phyloP scores from a whole-genome alignment of 2,329 filamentous ascomycete genomes.

The Cadophora sp. region DNA sequence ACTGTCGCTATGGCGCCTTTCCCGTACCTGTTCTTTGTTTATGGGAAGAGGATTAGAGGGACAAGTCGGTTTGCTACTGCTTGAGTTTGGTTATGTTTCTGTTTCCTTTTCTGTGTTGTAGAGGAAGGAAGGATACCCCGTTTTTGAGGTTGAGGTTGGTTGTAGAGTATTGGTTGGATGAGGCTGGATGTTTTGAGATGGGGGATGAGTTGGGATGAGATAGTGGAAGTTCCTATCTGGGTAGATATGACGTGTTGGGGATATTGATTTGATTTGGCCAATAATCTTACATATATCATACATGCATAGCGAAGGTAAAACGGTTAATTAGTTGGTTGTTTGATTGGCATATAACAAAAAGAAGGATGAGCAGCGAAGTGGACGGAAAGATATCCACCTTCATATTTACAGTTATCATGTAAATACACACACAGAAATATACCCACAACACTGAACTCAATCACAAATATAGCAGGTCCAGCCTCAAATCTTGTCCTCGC shows the following conservation, averaged over 20 bases:
- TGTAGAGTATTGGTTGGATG: too few relatives aligned
- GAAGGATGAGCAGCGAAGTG: not conserved
- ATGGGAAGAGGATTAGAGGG: conserved; percentile 62
- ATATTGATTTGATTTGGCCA: conserved; percentile 4
- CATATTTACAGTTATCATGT: not conserved
- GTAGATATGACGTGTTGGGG: not conserved
- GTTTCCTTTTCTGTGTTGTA: not conserved
- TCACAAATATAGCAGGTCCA: not conserved
- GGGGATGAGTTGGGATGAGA: not conserved
- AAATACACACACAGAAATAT: not conserved
- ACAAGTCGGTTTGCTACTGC: conserved; percentile 59
- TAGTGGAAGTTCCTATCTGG: not conserved
- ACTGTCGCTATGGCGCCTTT: conserved; percentile 69
- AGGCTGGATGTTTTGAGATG: not conserved
- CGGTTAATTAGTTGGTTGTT: not conserved
- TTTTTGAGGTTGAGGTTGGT: too few relatives aligned
- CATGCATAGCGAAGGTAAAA: conserved; percentile 1
- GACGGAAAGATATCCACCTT: not conserved
- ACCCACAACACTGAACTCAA: not conserved
- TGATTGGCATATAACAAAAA: not conserved
- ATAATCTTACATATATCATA: not conserved
- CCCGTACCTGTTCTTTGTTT: conserved; percentile 67
- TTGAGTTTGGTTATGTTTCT: conserved; percentile 9
- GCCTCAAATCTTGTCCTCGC: not conserved
- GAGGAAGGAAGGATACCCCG: too few relatives aligned